These are phyloP conservation scores for Penicillium nucicola DNA, from an alignment of 495 filamentous ascomycete species.

Conservation along the genomic window DNA sequence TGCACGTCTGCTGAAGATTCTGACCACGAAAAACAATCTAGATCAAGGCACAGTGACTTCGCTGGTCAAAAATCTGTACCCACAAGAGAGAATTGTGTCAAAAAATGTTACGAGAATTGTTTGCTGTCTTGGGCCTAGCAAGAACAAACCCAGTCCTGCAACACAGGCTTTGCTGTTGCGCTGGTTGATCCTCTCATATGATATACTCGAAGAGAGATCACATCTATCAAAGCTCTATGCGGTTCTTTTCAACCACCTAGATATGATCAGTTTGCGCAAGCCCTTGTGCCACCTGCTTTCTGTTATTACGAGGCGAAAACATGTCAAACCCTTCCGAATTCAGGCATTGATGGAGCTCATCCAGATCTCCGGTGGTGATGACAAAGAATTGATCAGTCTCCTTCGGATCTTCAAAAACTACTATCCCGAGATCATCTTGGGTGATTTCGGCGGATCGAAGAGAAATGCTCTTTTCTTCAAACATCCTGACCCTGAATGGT, in stretches of 20 bases:
- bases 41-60: constrained; percentile 69
- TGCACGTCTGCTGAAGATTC: constrained; percentile 59
- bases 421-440: constrained; percentile 84
- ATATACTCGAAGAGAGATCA: constrained; percentile 62
- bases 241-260: constrained; percentile 78
- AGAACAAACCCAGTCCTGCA: constrained; percentile 68
- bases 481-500: constrained; percentile 79
- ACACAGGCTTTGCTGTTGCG: constrained; percentile 67
- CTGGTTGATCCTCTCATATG: constrained; percentile 80
- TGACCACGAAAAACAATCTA: constrained; percentile 63
- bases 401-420: constrained; percentile 83
- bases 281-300: constrained; percentile 79
- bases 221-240: constrained; percentile 70
- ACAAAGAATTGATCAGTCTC: constrained; percentile 74
- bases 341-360: constrained; percentile 68
- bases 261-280: constrained; percentile 61
- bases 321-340: constrained; percentile 82
- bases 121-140: constrained; percentile 73
- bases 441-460: constrained; percentile 46
- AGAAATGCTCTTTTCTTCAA: constrained; percentile 47
- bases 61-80: constrained; percentile 74
- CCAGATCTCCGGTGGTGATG: constrained; percentile 47
- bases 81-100: constrained; percentile 57
- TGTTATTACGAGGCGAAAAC: constrained; percentile 76
- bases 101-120: constrained; percentile 64